These are phyloP conservation scores for Ilyonectria destructans DNA, from an alignment of 2,329 filamentous ascomycete species.

Conservation along the genomic window DNA sequence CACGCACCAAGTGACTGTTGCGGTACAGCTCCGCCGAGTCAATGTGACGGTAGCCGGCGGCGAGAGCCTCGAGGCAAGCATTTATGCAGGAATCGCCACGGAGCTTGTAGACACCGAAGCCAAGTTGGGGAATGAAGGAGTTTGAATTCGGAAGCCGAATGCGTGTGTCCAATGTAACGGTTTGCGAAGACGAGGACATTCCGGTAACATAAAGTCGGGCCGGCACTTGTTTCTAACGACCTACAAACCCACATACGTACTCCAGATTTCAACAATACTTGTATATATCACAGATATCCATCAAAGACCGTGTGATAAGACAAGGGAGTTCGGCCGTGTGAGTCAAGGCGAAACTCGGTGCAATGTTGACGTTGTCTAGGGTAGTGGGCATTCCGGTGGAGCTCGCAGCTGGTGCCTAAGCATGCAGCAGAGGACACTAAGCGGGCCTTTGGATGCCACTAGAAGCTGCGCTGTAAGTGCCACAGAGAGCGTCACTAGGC, in stretches of 20 bases:
- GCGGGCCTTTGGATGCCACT: conserved; percentile 25
- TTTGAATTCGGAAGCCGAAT: conserved; percentile 45
- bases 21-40: conserved; percentile 76
- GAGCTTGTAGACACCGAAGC: conserved; percentile 81
- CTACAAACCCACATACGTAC: not conserved
- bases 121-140: conserved; percentile 73
- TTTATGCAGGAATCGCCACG: conserved; percentile 67
- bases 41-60: conserved; percentile 74
- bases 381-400: conserved; percentile 4
- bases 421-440: conserved; percentile 11
- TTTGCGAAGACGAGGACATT: not conserved
- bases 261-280: not conserved
- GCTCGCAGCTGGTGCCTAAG: conserved; percentile 14
- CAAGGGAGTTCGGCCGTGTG: not conserved
- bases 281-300: not conserved
- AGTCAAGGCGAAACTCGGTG: not conserved
- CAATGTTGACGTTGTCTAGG: conserved; percentile 4
- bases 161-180: conserved; percentile 34
- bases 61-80: conserved; percentile 73
- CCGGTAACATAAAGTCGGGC: no score
- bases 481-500: not conserved
- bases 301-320: not conserved
- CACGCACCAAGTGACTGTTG: conserved; percentile 79
- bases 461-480: conserved; percentile 29
- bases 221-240: no score